Percentiles rank a stretch among this genome's conserved stretches.
phyloP scores from a whole-genome alignment of 371 early-diverging fungal genomes.

The Dichotomocladium elegans region DNA sequence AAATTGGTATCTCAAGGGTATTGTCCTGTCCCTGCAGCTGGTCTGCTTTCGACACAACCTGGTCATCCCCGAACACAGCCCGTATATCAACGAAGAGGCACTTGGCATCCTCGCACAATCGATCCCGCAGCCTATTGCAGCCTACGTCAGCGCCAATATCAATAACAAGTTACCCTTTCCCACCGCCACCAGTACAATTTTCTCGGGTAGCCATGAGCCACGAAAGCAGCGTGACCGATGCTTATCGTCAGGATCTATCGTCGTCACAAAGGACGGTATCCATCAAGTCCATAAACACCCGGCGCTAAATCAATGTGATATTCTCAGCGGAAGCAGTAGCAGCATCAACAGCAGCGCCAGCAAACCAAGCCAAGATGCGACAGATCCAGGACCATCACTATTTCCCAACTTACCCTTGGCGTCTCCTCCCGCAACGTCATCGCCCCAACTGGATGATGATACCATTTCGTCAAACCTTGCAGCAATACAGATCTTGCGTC shows the following conservation, averaged over 20 bases:
- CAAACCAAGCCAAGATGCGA: no score
- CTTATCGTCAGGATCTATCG: slow-evolving; percentile 26
- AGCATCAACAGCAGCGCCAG: neutral
- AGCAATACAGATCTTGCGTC: slow-evolving; percentile 37
- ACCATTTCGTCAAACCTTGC: slow-evolving; percentile 31
- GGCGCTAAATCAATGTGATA: neutral
- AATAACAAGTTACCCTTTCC: slow-evolving; percentile 34
- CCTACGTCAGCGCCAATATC: slow-evolving; percentile 40
- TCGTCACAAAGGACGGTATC: slow-evolving; percentile 32
- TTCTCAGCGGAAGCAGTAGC: neutral
- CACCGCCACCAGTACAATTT: no score
- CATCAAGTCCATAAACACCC: neutral
- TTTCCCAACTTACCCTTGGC: no score
- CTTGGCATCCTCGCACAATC: slow-evolving; percentile 31
- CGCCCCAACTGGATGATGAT: slow-evolving; percentile 1
- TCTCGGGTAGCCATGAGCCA: no score
- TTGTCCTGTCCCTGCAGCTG: slow-evolving; percentile 26
- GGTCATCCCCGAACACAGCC: slow-evolving; percentile 39
- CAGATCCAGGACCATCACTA: no score
- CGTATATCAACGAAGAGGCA: slow-evolving; percentile 34
- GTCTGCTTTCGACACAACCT: slow-evolving; percentile 39
- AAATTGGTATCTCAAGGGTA: slow-evolving; percentile 29
- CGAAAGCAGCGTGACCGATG: slow-evolving; percentile 27
- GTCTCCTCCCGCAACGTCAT: neutral
- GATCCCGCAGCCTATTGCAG: slow-evolving; percentile 30